Percentiles rank a stretch among this genome's conserved stretches.
Conservation (phyloP, 2,329 filamentous ascomycete species). For the Exophiala oligosperma region DNA sequence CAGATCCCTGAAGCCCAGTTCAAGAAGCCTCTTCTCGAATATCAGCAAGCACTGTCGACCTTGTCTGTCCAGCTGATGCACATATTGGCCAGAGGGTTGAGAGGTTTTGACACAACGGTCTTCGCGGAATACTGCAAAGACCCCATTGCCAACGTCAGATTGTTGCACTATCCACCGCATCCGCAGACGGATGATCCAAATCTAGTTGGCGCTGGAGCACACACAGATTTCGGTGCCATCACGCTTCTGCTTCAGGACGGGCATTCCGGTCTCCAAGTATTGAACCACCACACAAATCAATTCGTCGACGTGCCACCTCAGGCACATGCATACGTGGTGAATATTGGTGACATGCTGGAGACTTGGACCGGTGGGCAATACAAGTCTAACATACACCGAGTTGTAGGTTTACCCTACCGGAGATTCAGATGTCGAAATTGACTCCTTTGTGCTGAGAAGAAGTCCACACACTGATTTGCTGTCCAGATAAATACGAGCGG, state of each 20-base stretch:
- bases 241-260: constrained; percentile 57
- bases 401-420: constrained; percentile 31
- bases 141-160: constrained; percentile 31
- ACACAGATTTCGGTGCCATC: constrained; percentile 57
- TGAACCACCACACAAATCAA: constrained; percentile 43
- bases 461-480: no score
- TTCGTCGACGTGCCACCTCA: constrained; percentile 50
- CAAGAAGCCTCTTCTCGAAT: constrained; percentile 18
- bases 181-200: constrained; percentile 16
- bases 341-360: constrained; percentile 24
- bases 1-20: constrained; percentile 9
- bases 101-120: constrained; percentile 39
- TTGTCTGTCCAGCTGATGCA: constrained; percentile 19
- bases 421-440: no score
- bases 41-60: constrained; percentile 13
- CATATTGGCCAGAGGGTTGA: constrained; percentile 49
- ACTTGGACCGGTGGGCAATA: constrained; percentile 53
- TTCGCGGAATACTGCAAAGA: constrained; percentile 31
- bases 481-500: constrained; percentile 50
- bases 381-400: constrained; percentile 56
- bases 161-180: constrained; percentile 35
- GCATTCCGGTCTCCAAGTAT: constrained; percentile 54
- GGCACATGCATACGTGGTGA: constrained; percentile 52
- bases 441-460: no score
- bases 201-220: constrained; percentile 33